Evolutionary conservation across 2,329 filamentous ascomycete species (phyloP).

Genomic region (Penicillium sp.): DNA sequence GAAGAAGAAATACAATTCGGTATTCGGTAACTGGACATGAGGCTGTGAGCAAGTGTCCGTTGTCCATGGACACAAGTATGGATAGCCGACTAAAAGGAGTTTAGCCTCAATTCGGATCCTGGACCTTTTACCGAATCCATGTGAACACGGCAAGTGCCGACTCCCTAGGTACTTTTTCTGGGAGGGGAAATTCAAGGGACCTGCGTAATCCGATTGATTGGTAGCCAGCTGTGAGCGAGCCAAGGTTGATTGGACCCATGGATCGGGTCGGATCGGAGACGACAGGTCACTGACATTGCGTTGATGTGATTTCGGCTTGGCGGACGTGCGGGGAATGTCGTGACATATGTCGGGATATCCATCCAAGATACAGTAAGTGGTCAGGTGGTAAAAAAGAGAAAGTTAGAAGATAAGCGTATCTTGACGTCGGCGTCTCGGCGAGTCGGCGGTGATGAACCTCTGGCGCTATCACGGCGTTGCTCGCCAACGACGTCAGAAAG

Average conservation of each 20-base stretch:
- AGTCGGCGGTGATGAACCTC: not conserved
- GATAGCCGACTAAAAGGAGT: not conserved
- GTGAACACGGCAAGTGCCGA: not conserved
- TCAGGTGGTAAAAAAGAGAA: too few relatives aligned
- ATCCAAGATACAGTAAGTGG: too few relatives aligned
- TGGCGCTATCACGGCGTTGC: not conserved
- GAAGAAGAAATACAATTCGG: too few relatives aligned
- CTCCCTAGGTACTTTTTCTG: not conserved
- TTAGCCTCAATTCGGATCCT: not conserved
- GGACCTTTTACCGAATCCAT: not conserved
- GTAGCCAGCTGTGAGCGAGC: not conserved
- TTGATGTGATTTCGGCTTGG: not conserved
- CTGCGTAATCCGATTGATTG: too few relatives aligned
- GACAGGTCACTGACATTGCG: not conserved
- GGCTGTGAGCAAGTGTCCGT: too few relatives aligned
- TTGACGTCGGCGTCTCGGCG: not conserved
- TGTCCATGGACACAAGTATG: not conserved
- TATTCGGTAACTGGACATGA: too few relatives aligned
- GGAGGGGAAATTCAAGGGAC: not conserved
- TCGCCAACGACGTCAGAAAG: not conserved
- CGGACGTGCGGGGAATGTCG: not conserved
- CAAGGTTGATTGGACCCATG: not conserved
- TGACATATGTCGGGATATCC: too few relatives aligned
- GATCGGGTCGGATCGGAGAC: not conserved
- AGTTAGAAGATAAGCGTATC: too few relatives aligned